Conservation (phyloP, 169 alveolate species). For the Eimeria mitis region DNA sequence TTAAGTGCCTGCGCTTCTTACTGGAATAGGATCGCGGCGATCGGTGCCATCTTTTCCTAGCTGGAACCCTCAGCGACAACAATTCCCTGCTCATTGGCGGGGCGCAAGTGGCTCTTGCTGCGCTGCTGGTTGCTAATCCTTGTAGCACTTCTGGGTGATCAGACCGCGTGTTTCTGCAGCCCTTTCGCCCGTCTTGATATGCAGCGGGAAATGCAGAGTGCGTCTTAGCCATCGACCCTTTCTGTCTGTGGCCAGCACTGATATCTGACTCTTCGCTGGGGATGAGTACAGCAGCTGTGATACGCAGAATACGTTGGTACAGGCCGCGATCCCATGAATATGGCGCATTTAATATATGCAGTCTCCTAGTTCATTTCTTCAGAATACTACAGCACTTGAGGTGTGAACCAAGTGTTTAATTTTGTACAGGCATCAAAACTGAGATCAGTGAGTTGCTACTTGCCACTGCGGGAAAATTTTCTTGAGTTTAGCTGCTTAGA, state of each 20-base stretch:
- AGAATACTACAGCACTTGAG: neutral
- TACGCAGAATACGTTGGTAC: neutral
- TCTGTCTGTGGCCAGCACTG: neutral
- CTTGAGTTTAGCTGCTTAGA: neutral
- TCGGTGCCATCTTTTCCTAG: constrained; percentile 5
- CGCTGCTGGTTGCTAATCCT: neutral
- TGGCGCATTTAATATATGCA: neutral
- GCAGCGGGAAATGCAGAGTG: neutral
- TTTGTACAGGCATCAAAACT: neutral
- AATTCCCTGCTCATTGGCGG: neutral
- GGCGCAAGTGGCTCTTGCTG: neutral
- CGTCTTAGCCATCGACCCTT: neutral
- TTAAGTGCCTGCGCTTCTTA: neutral
- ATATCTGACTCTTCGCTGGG: neutral
- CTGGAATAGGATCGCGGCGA: constrained; percentile 16
- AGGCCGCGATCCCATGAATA: neutral
- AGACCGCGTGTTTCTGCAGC: neutral
- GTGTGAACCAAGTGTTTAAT: neutral
- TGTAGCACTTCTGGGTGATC: neutral
- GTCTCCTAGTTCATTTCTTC: neutral
- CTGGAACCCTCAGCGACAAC: constrained; percentile 6
- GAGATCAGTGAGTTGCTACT: constrained; percentile 10
- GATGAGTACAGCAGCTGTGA: neutral
- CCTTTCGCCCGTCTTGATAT: neutral
- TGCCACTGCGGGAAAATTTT: constrained; percentile 44